These are phyloP conservation scores for Populus tomentosa DNA, from an alignment of 441 rosid genomes.

Conservation along the genomic window DNA sequence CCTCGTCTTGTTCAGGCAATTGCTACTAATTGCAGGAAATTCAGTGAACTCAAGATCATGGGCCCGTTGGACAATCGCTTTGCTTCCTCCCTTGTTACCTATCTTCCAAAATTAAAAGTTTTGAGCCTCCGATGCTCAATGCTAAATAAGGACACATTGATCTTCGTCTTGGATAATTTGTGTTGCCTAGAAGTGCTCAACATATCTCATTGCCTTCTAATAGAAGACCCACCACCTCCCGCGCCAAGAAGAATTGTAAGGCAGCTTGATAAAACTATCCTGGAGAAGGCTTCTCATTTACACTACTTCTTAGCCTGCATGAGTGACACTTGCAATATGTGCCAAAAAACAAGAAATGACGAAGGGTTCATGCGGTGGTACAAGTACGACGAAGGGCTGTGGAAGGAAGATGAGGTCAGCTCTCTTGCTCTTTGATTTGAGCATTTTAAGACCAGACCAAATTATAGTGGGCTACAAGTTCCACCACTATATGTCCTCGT, in stretches of 20 bases:
- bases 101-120: slow-evolving; percentile 54
- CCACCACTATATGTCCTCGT: background rate
- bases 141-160: slow-evolving; percentile 48
- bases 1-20: slow-evolving; percentile 68
- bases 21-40: slow-evolving; percentile 58
- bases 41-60: slow-evolving; percentile 74
- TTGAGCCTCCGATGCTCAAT: slow-evolving; percentile 75
- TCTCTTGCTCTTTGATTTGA: slow-evolving; percentile 59
- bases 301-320: slow-evolving; percentile 61
- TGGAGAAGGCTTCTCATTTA: slow-evolving; percentile 53
- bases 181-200: slow-evolving; percentile 65
- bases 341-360: slow-evolving; percentile 59
- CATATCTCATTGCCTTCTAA: slow-evolving; percentile 69
- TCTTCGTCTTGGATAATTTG: slow-evolving; percentile 54
- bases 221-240: slow-evolving; percentile 41
- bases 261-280: slow-evolving; percentile 47
- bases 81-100: slow-evolving; percentile 37
- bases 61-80: slow-evolving; percentile 63
- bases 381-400: slow-evolving; percentile 71
- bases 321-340: slow-evolving; percentile 65
- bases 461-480: background rate
- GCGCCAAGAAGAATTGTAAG: slow-evolving; percentile 35
- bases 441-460: background rate
- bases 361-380: slow-evolving; percentile 93
- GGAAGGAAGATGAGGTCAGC: slow-evolving; percentile 71